Conservation (phyloP, 192 early-diverging fungal genomes). For the Oehlia diaphana region DNA sequence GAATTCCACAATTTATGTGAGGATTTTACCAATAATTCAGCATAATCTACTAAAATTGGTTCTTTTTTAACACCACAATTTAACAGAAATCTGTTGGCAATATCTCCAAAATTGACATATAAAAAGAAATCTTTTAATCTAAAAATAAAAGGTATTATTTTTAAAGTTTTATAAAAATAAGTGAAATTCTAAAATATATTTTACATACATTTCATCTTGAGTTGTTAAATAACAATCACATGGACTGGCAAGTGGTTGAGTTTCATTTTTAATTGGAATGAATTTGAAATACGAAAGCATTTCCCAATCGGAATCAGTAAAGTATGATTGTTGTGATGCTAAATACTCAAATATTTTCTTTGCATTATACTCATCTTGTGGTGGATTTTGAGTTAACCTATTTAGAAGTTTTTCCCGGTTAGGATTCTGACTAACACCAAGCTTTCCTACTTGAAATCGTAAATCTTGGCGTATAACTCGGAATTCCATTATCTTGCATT, state of each 20-base stretch:
- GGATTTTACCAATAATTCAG: slow-evolving; percentile 59
- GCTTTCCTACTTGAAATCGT: slow-evolving; percentile 48
- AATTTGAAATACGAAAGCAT: slow-evolving; percentile 52
- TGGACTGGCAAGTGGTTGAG: background rate
- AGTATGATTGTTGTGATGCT: slow-evolving; percentile 59
- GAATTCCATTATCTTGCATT: slow-evolving; percentile 66
- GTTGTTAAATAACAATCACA: too few relatives aligned
- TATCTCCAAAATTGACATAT: slow-evolving; percentile 68
- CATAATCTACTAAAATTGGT: slow-evolving; percentile 72
- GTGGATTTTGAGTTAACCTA: slow-evolving; percentile 37
- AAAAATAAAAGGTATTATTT: slow-evolving; percentile 19
- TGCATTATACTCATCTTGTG: slow-evolving; percentile 43
- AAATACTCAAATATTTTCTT: slow-evolving; percentile 67
- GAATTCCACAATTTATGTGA: slow-evolving; percentile 60
- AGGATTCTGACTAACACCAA: slow-evolving; percentile 69
- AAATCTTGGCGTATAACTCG: slow-evolving; percentile 59
- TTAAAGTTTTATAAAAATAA: too few relatives aligned
- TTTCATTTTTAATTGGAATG: slow-evolving; percentile 53
- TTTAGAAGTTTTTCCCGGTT: slow-evolving; percentile 36
- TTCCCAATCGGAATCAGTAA: slow-evolving; percentile 53
- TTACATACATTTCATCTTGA: slow-evolving; percentile 5
- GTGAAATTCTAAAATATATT: too few relatives aligned
- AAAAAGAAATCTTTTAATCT: slow-evolving; percentile 54
- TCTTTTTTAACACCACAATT: slow-evolving; percentile 82
- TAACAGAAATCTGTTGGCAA: slow-evolving; percentile 74